Conservation (phyloP, 352 stramenopile genomes). For the Phytophthora colocasiae region DNA sequence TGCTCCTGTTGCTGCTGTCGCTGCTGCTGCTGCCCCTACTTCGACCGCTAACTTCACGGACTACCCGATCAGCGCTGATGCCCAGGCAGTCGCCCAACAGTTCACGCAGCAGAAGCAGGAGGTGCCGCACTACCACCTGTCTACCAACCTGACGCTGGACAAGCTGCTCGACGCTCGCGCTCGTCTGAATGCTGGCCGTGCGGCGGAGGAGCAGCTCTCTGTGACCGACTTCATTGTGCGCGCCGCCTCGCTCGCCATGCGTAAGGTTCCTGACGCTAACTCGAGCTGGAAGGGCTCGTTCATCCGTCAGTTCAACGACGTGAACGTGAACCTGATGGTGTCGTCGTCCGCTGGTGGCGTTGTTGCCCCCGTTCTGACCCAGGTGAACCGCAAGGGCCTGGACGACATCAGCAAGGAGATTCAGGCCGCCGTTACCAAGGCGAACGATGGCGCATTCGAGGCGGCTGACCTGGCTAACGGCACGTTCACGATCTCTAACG, state of each 20-base stretch:
- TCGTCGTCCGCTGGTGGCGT: constrained; percentile 75
- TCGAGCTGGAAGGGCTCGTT: constrained; percentile 90
- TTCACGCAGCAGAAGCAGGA: constrained; percentile 94
- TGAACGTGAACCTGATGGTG: constrained; percentile 95
- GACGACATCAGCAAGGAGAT: constrained; percentile 72
- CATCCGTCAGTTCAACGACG: constrained; percentile 95
- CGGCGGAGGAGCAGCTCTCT: constrained; percentile 93
- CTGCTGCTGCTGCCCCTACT: constrained; percentile 41
- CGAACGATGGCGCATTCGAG: constrained; percentile 46
- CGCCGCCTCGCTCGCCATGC: constrained; percentile 94
- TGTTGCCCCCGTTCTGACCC: constrained; percentile 97
- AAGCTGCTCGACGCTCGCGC: constrained; percentile 92
- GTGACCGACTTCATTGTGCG: constrained; percentile 99
- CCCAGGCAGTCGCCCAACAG: constrained; percentile 82
- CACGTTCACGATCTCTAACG: constrained; percentile 97
- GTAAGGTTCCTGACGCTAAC: constrained; percentile 95
- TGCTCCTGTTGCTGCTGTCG: constrained; percentile 30
- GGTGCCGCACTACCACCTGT: constrained; percentile 98
- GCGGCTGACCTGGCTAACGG: constrained; percentile 76
- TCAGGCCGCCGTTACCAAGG: constrained; percentile 48
- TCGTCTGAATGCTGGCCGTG: constrained; percentile 91
- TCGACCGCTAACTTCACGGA: constrained; percentile 90
- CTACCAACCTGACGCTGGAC: constrained; percentile 94
- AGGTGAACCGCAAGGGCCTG: constrained; percentile 67
- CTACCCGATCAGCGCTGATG: constrained; percentile 89